These are phyloP conservation scores for Fusarium tricinctum DNA, from an alignment of 2,329 filamentous ascomycete species.

Conservation along the genomic window DNA sequence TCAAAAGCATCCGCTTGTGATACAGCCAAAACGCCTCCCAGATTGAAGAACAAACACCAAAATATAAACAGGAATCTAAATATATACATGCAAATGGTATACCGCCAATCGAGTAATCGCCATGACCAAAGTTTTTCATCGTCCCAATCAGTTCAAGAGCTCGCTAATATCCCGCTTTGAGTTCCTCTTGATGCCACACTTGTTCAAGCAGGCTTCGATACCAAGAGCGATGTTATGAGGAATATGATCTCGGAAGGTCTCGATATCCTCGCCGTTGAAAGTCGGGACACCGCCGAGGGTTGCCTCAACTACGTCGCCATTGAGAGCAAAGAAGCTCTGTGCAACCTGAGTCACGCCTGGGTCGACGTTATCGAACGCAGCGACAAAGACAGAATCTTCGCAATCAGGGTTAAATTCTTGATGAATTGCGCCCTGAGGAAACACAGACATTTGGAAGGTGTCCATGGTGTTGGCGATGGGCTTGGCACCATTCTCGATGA, in stretches of 20 bases:
- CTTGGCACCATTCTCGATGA: slow-evolving; percentile 22
- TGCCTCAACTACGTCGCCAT: not conserved
- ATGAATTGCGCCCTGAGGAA: slow-evolving; percentile 65
- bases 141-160: not conserved
- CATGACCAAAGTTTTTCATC: no score
- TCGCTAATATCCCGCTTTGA: slow-evolving; percentile 15
- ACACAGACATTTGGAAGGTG: slow-evolving; percentile 61
- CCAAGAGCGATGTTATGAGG: slow-evolving; percentile 25
- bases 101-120: no score
- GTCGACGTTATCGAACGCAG: slow-evolving; percentile 62
- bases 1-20: no score
- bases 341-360: slow-evolving; percentile 62
- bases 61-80: no score
- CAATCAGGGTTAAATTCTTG: slow-evolving; percentile 67
- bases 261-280: slow-evolving; percentile 27
- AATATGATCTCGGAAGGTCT: slow-evolving; percentile 11
- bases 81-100: no score
- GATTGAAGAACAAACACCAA: no score
- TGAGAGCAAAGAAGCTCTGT: slow-evolving; percentile 48
- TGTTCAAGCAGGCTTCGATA: slow-evolving; percentile 29
- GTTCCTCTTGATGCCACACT: slow-evolving; percentile 24
- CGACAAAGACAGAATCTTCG: slow-evolving; percentile 62
- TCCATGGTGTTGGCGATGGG: slow-evolving; percentile 57
- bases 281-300: slow-evolving; percentile 8
- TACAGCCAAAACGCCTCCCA: no score